Conservation (phyloP, 2,329 filamentous ascomycete genomes). For the Fusarium piperis region DNA sequence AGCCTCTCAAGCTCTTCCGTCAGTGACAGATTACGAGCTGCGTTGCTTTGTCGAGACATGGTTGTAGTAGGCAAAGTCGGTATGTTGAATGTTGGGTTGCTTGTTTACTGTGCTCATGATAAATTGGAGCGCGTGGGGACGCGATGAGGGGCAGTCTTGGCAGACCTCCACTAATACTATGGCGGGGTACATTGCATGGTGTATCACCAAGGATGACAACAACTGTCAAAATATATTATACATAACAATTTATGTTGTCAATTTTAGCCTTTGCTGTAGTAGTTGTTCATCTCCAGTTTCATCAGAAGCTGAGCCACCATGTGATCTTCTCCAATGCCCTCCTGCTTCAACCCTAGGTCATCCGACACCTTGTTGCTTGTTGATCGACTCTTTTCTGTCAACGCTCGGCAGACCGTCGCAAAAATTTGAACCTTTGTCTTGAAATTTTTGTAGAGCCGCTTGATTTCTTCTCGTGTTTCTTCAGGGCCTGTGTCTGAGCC, state of each 20-base stretch:
- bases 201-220: background rate
- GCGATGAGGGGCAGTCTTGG: constrained; percentile 47
- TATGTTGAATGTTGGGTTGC: background rate
- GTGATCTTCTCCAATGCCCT: constrained; percentile 59
- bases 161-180: constrained; percentile 2
- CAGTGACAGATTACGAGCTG: constrained; percentile 73
- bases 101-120: constrained; percentile 26
- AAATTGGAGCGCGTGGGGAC: constrained; percentile 40
- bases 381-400: constrained; percentile 69
- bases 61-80: constrained; percentile 3
- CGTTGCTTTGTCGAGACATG: constrained; percentile 62
- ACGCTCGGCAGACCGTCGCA: constrained; percentile 74
- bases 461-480: constrained; percentile 31
- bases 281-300: constrained; percentile 76
- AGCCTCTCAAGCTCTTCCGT: constrained; percentile 96
- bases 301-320: constrained; percentile 74
- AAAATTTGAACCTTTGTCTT: constrained; percentile 79
- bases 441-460: constrained; percentile 70
- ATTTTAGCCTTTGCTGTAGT: constrained; percentile 59
- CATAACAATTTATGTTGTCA: background rate
- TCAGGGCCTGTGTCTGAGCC: constrained; percentile 19
- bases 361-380: constrained; percentile 44
- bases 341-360: constrained; percentile 47
- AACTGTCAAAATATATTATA: background rate
- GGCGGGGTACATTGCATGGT: constrained; percentile 21